Evolutionary conservation across 495 filamentous ascomycete genomes (phyloP).

Genomic region (Ascodesmis nigricans): DNA sequence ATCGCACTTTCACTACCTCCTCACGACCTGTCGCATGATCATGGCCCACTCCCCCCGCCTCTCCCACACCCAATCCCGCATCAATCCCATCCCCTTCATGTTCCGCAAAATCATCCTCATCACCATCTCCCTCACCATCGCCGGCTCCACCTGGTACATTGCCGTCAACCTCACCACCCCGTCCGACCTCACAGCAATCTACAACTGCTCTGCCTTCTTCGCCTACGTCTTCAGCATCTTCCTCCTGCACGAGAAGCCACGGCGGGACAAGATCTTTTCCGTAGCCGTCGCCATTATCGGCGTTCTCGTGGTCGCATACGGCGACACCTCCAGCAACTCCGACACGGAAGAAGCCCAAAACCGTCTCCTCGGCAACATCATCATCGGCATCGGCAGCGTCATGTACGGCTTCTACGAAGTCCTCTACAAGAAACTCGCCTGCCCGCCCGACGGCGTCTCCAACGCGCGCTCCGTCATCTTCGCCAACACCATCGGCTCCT

Average conservation of each 20-base stretch:
- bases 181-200: conserved; percentile 86
- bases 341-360: conserved; percentile 25
- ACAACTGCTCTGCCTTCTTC: conserved; percentile 98
- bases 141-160: conserved; percentile 85
- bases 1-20: conserved; percentile 48
- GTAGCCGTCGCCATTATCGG: conserved; percentile 70
- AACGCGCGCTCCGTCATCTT: conserved; percentile 72
- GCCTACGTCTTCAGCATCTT: conserved; percentile 90
- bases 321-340: conserved; percentile 31
- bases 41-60: conserved; percentile 31
- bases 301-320: conserved; percentile 82
- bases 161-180: conserved; percentile 83
- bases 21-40: conserved; percentile 72
- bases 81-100: conserved; percentile 47
- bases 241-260: conserved; percentile 59
- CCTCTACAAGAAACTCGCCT: conserved; percentile 76
- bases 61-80: conserved; percentile 31
- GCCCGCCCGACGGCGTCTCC: conserved; percentile 71
- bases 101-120: conserved; percentile 55
- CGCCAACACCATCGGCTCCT: conserved; percentile 68
- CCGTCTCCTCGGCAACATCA: conserved; percentile 58
- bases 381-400: conserved; percentile 83
- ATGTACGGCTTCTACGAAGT: conserved; percentile 96
- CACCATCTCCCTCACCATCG: conserved; percentile 69
- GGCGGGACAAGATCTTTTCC: conserved; percentile 57